These are phyloP conservation scores for Apophysomyces sp. DNA, from an alignment of 371 early-diverging fungal genomes.

Conservation along the genomic window DNA sequence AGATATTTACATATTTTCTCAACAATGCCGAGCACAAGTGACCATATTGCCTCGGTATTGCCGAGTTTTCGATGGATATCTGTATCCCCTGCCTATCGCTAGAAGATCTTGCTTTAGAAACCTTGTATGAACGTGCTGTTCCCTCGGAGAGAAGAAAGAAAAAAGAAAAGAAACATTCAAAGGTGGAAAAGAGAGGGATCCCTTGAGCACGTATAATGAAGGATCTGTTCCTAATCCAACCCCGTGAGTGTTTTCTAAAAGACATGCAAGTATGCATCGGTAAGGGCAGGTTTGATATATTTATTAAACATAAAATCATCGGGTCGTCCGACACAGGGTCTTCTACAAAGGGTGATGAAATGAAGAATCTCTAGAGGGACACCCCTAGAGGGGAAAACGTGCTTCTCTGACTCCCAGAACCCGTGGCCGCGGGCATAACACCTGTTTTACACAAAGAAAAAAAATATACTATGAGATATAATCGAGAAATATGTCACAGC, in stretches of 20 bases:
- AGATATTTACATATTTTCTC: no score
- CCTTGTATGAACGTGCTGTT: background rate
- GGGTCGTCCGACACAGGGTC: background rate
- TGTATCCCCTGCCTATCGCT: no score
- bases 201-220: background rate
- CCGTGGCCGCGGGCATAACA: background rate
- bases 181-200: background rate
- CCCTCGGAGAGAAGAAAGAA: background rate
- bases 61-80: no score
- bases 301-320: background rate
- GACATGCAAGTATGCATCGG: background rate
- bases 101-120: background rate
- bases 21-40: no score
- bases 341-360: background rate
- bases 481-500: no score
- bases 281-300: background rate
- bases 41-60: no score
- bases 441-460: background rate
- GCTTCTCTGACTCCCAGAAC: background rate
- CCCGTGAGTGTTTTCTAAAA: slow-evolving; percentile 1
- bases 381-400: background rate
- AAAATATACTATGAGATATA: no score
- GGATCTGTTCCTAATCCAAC: background rate
- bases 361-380: background rate
- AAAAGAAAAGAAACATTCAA: background rate